Percentiles rank a stretch among this genome's conserved stretches.
Evolutionary conservation across 371 early-diverging fungal genomes (phyloP).

Genomic region (Umbelopsis sp.): DNA sequence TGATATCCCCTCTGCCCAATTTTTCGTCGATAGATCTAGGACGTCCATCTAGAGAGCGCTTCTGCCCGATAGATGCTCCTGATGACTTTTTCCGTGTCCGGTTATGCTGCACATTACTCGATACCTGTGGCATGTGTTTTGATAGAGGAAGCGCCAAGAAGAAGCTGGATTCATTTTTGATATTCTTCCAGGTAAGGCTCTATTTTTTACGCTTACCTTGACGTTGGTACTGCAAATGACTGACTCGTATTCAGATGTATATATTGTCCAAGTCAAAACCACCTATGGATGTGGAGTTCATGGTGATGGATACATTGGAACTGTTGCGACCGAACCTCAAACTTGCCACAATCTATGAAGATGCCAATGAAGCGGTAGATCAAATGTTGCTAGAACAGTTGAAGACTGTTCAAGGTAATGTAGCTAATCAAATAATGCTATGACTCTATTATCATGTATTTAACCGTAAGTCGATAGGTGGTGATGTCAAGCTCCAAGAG

Average conservation of each 20-base stretch:
- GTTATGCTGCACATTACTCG: conserved; percentile 84
- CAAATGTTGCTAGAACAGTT: conserved; percentile 55
- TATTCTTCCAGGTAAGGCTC: conserved; percentile 68
- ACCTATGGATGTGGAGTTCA: conserved; percentile 91
- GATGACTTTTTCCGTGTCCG: conserved; percentile 94
- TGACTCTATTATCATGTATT: neutral
- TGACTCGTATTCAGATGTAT: conserved; percentile 68
- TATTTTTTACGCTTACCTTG: neutral
- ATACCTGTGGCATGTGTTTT: conserved; percentile 88
- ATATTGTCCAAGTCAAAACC: conserved; percentile 77
- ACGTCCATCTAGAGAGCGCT: conserved; percentile 67
- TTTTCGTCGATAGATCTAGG: conserved; percentile 62
- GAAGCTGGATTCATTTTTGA: conserved; percentile 75
- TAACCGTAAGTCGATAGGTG: conserved; percentile 17
- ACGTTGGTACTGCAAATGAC: neutral
- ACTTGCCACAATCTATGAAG: conserved; percentile 72
- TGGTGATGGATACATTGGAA: conserved; percentile 82
- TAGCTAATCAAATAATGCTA: too few species aligned
- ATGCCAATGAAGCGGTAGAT: conserved; percentile 76
- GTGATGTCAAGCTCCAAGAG: conserved; percentile 42
- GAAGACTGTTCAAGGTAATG: conserved; percentile 46
- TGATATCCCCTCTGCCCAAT: neutral
- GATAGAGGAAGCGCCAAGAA: conserved; percentile 69
- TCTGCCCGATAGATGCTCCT: conserved; percentile 78
- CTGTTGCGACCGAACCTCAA: conserved; percentile 69